Base-by-base conservation (phyloP, 208 protist genomes). In the Strigomonas culicis region DNA sequence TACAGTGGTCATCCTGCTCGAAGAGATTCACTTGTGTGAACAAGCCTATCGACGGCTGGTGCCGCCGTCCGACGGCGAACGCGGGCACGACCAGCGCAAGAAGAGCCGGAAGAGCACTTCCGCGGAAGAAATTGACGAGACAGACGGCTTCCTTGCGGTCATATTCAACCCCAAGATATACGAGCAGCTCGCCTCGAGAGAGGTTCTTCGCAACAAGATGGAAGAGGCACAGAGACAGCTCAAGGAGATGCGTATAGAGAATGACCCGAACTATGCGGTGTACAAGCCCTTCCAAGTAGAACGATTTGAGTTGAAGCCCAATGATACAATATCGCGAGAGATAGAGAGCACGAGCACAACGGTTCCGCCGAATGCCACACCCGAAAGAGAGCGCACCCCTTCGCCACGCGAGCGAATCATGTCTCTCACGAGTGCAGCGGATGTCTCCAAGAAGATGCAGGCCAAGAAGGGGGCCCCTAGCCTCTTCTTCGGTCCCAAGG, bases 21-120 rank as follows among this genome's bases (percentile, higher is more conserved):
- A 96, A 65, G 90, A 96, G 68, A 93, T 94, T 76, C 87, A 94
- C 68, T 73, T 89, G 49, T 93, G 83, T 65, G 83, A 89, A 52
- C 46, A 74, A 21, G 70, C 75, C 24, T 96, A 95, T 59, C 64
- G 84, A 7, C 82, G 82, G 21, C 75, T 95, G 1, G 73, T 92
- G 19, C 80, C 73, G 1, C 49, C 49, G 0, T 34, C 59, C 6
- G 24, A 36, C 32, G 41, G 4, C 4, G 49, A 63, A 36, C 11
- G 47, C n/a, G 32, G 43, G 1, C 27, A 52, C 21, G 3, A 41
- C 52, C n/a, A 41, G 31, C 19, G 28, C 36, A 11, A 15, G 11
- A 28, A 30, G 25, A 58, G 8, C 19, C 13, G 36, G 27, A 13
- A 15, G 0, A 59, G 19, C 25, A 61, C 6, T 7, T 21, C 39